phyloP scores from a whole-genome alignment of 345 rosid species.

The Noccaea caerulescens region DNA sequence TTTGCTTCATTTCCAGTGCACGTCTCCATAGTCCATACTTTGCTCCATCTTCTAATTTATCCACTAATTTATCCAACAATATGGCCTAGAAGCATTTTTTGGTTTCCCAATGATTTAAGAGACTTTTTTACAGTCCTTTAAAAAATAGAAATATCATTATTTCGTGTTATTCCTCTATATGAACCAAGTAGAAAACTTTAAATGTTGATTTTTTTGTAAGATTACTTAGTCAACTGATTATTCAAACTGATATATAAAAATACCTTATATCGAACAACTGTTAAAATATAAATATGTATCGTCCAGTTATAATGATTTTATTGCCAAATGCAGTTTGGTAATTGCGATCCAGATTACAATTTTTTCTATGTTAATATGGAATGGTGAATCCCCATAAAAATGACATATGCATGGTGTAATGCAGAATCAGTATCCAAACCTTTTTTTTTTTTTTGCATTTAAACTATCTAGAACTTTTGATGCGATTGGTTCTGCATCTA shows the following conservation, averaged over 20 bases:
- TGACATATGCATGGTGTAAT: too few species aligned
- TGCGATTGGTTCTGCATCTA: background rate
- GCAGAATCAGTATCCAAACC: too few species aligned
- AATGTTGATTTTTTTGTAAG: background rate
- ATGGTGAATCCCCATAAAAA: too few species aligned
- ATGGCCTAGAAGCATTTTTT: background rate
- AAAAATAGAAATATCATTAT: background rate
- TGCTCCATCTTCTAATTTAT: constrained; percentile 38
- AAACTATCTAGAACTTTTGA: too few species aligned
- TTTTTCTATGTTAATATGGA: too few species aligned
- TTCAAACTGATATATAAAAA: too few species aligned
- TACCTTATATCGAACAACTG: too few species aligned
- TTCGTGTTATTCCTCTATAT: background rate
- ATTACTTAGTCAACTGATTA: background rate
- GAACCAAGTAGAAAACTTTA: background rate
- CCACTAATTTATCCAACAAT: background rate
- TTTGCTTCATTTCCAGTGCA: constrained; percentile 38
- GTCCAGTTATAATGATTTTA: too few species aligned
- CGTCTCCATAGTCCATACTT: constrained; percentile 43
- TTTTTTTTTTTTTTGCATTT: too few species aligned
- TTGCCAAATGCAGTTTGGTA: too few species aligned
- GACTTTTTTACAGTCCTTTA: background rate
- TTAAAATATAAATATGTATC: too few species aligned
- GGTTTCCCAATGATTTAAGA: constrained; percentile 19
- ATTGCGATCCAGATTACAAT: too few species aligned